These are phyloP conservation scores for Pseudocercospora musae DNA, from an alignment of 2,329 filamentous ascomycete genomes.

Conservation along the genomic window DNA sequence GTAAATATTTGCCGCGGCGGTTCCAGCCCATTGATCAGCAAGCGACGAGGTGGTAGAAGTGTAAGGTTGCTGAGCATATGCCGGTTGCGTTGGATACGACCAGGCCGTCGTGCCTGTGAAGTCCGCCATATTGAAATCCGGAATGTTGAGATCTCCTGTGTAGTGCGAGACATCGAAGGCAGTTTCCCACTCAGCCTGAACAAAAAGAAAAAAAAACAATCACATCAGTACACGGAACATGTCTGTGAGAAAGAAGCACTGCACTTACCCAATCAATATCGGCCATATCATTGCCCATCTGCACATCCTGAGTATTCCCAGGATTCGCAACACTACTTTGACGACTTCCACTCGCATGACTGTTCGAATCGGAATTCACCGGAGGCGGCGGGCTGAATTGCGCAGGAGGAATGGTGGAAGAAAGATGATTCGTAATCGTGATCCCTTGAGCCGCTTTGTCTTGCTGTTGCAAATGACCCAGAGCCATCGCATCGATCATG, in stretches of 20 bases:
- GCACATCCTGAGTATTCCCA: constrained; percentile 2
- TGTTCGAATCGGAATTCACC: constrained; percentile 19
- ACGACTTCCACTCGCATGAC: constrained; percentile 20
- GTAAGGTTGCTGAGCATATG: constrained; percentile 3
- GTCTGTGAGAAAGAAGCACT: neutral
- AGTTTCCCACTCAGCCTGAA: constrained; percentile 47
- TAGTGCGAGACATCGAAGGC: constrained; percentile 41
- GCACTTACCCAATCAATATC: constrained; percentile 65
- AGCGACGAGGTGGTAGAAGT: neutral
- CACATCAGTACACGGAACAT: neutral
- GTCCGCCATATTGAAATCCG: constrained; percentile 35
- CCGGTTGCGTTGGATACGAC: neutral
- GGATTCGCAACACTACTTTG: constrained; percentile 18
- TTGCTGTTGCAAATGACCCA: constrained; percentile 19
- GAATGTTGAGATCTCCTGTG: constrained; percentile 34
- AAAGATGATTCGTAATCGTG: neutral
- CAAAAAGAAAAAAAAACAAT: neutral
- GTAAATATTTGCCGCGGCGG: constrained; percentile 13
- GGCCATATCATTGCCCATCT: constrained; percentile 38
- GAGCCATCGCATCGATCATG: neutral
- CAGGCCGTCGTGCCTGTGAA: constrained; percentile 27
- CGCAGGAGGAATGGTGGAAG: constrained; percentile 18
- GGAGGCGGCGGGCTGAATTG: constrained; percentile 27
- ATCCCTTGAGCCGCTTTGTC: constrained; percentile 3
- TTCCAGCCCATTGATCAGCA: neutral